Conservation (phyloP, 495 filamentous ascomycete species). For the Penicillium diatomitis region DNA sequence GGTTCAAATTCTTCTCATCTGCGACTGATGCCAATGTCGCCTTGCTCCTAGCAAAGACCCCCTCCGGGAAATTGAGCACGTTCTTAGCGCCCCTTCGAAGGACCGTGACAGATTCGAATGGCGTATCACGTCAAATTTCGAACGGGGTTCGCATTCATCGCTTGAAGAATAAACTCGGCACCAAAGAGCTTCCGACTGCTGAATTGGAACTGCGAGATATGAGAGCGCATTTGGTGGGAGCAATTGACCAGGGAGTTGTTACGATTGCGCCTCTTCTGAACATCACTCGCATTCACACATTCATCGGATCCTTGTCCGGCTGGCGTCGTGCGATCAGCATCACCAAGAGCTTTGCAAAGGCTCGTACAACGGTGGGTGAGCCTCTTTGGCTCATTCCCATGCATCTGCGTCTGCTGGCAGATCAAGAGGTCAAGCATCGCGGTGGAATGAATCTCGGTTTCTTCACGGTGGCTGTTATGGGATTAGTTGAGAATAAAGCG, state of each 20-base stretch:
- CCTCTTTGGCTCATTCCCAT: constrained; percentile 46
- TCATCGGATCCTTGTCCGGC: constrained; percentile 45
- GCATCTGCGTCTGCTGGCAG: constrained; percentile 54
- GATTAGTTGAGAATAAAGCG: constrained; percentile 34
- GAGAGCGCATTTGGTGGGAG: constrained; percentile 56
- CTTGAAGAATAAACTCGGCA: constrained; percentile 63
- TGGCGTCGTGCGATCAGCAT: constrained; percentile 55
- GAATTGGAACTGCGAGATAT: constrained; percentile 56
- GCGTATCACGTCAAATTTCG: constrained; percentile 22
- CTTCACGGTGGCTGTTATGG: constrained; percentile 51
- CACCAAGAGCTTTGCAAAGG: constrained; percentile 47
- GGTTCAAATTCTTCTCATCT: constrained; percentile 73
- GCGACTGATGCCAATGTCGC: constrained; percentile 65
- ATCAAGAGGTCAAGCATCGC: constrained; percentile 42
- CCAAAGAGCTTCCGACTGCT: constrained; percentile 58
- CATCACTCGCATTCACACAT: constrained; percentile 58
- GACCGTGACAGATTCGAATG: constrained; percentile 23
- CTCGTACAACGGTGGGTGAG: constrained; percentile 42
- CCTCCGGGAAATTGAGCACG: constrained; percentile 45
- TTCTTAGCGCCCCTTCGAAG: constrained; percentile 58
- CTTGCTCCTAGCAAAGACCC: constrained; percentile 59
- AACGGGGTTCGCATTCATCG: constrained; percentile 60
- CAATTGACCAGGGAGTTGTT: constrained; percentile 52
- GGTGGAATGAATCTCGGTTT: constrained; percentile 51
- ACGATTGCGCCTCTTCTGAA: constrained; percentile 60